Percentiles rank a stretch among this genome's conserved stretches.
phyloP scores from a whole-genome alignment of 208 protist genomes.

The Phytomonas sp. region DNA sequence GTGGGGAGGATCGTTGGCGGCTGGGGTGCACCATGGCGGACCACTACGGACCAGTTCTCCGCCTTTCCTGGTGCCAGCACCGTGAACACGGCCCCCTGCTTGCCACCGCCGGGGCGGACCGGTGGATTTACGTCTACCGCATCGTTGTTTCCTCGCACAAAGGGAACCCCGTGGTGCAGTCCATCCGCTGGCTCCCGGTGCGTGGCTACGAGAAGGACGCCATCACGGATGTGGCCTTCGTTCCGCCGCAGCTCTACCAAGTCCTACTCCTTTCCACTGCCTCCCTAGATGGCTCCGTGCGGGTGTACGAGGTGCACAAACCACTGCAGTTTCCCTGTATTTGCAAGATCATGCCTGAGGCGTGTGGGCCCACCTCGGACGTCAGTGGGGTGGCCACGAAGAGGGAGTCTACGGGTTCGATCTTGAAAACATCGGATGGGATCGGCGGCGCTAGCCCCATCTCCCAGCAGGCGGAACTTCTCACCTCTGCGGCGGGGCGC shows the following conservation, averaged over 20 bases:
- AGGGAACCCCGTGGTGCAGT: constrained; percentile 34
- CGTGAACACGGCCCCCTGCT: constrained; percentile 76
- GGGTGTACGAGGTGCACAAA: constrained; percentile 80
- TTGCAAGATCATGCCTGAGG: constrained; percentile 57
- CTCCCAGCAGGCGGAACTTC: background rate
- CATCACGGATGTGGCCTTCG: constrained; percentile 84
- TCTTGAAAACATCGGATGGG: background rate
- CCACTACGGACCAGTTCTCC: constrained; percentile 69
- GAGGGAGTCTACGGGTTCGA: background rate
- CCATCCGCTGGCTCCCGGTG: constrained; percentile 47
- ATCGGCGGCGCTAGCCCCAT: background rate
- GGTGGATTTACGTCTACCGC: constrained; percentile 82
- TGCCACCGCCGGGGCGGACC: constrained; percentile 71
- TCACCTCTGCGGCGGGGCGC: background rate
- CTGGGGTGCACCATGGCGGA: constrained; percentile 58
- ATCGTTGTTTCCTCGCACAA: constrained; percentile 55
- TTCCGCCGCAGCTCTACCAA: constrained; percentile 72
- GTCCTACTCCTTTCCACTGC: constrained; percentile 76
- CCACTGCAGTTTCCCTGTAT: constrained; percentile 55
- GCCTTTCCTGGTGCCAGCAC: constrained; percentile 78
- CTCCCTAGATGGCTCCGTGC: constrained; percentile 78
- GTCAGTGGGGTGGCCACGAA: constrained; percentile 4
- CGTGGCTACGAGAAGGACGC: constrained; percentile 82
- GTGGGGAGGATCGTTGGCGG: constrained; percentile 28
- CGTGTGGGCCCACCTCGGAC: constrained; percentile 17